These are phyloP conservation scores for Raddia distichophylla DNA, from an alignment of 176 grass and related monocot species.

Conservation along the genomic window DNA sequence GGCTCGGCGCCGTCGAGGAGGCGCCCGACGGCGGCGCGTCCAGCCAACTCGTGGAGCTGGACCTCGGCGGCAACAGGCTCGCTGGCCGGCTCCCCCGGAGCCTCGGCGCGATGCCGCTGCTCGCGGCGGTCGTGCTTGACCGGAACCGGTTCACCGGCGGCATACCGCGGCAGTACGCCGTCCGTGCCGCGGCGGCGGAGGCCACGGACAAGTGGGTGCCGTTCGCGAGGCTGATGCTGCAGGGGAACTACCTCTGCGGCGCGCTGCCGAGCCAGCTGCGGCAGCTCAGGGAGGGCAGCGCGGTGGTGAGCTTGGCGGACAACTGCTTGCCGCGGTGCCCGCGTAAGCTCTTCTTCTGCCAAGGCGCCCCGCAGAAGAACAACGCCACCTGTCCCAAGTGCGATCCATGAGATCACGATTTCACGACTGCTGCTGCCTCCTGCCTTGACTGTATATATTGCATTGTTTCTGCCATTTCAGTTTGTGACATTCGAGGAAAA, in stretches of 20 bases:
- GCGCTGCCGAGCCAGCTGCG: conserved; percentile 41
- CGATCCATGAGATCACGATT: neutral
- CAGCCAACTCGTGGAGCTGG: conserved; percentile 50
- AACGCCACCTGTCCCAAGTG: conserved; percentile 46
- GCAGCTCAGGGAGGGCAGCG: conserved; percentile 46
- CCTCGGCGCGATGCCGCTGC: conserved; percentile 49
- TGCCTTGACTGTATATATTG: conserved; percentile 32
- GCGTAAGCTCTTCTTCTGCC: conserved; percentile 49
- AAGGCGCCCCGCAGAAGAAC: conserved; percentile 54
- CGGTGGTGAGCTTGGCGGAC: conserved; percentile 51
- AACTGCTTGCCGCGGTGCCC: conserved; percentile 62
- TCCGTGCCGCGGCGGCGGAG: conserved; percentile 20
- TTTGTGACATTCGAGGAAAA: neutral
- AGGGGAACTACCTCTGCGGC: conserved; percentile 54
- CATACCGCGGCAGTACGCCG: conserved; percentile 53
- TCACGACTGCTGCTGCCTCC: neutral
- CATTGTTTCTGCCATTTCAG: neutral
- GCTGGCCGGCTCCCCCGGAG: conserved; percentile 38
- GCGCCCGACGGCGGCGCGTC: conserved; percentile 15
- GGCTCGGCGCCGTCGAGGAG: conserved; percentile 32
- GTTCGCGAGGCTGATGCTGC: conserved; percentile 53
- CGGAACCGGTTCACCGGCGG: conserved; percentile 57
- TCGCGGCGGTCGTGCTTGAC: conserved; percentile 50
- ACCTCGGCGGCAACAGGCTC: conserved; percentile 52
- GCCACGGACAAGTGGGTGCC: conserved; percentile 31